Evolutionary conservation across 371 early-diverging fungal species (phyloP).

Genomic region (Rhizopus microsporus): DNA sequence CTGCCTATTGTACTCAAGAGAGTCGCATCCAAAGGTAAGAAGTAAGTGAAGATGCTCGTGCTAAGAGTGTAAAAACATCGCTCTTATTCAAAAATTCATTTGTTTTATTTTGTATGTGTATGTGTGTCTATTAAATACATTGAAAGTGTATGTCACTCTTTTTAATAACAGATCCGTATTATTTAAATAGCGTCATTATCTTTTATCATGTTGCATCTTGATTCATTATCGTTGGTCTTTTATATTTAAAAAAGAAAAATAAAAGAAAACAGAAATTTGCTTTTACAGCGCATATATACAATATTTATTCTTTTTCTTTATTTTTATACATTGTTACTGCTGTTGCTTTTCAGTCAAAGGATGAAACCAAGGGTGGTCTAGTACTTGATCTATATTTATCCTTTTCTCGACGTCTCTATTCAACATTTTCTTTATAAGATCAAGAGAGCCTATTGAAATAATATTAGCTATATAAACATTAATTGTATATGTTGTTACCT

Average conservation of each 20-base stretch:
- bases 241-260: too few relatives aligned
- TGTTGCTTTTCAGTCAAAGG: background rate
- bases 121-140: too few relatives aligned
- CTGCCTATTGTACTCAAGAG: constrained; percentile 2
- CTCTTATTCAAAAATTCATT: too few relatives aligned
- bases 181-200: too few relatives aligned
- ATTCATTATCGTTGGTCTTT: too few relatives aligned
- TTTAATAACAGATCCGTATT: too few relatives aligned
- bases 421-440: constrained; percentile 52
- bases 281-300: background rate
- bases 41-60: constrained; percentile 4
- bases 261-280: too few relatives aligned
- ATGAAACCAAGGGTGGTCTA: constrained; percentile 56
- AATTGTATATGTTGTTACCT: constrained; percentile 34
- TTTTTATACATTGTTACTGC: background rate
- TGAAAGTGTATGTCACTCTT: too few relatives aligned
- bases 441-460: constrained; percentile 37
- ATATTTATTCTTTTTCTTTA: background rate
- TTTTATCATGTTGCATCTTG: too few relatives aligned
- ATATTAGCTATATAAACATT: background rate
- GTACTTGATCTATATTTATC: constrained; percentile 52
- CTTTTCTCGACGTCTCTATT: constrained; percentile 41
- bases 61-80: background rate
- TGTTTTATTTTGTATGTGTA: too few relatives aligned
- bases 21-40: constrained; percentile 2